Conservation (phyloP, 164 flowering plant species). For the Stephania cephalantha region DNA sequence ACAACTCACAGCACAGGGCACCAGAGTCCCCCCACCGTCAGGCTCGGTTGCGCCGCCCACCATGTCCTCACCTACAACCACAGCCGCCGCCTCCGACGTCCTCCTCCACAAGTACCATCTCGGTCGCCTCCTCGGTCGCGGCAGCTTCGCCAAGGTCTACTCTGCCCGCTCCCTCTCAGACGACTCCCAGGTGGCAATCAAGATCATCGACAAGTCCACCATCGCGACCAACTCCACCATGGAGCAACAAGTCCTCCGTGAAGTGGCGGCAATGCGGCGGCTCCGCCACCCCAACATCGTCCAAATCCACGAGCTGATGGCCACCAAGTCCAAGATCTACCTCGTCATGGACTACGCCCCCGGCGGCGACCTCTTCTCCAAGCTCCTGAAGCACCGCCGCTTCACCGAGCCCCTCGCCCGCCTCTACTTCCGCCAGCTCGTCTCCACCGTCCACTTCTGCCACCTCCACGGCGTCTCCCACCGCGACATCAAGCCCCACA, state of each 20-base stretch:
- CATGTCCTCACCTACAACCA: background rate
- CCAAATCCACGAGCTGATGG: constrained; percentile 68
- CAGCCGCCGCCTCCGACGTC: background rate
- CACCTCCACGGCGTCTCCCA: constrained; percentile 64
- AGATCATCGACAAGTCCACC: constrained; percentile 48
- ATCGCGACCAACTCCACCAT: constrained; percentile 24
- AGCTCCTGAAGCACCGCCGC: constrained; percentile 36
- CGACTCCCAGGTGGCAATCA: constrained; percentile 40
- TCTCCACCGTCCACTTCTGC: constrained; percentile 58
- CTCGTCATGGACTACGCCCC: constrained; percentile 64
- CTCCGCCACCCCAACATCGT: constrained; percentile 59
- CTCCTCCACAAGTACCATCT: constrained; percentile 44
- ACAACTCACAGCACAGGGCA: too few relatives aligned
- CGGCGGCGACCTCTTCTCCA: constrained; percentile 59
- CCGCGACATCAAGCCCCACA: constrained; percentile 78
- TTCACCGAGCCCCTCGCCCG: constrained; percentile 43
- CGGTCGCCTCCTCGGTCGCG: constrained; percentile 55
- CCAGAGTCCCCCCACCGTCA: too few relatives aligned
- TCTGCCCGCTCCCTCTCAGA: constrained; percentile 33
- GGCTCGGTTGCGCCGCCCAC: background rate
- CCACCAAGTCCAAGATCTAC: constrained; percentile 59
- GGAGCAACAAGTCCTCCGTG: constrained; percentile 47
- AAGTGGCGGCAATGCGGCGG: constrained; percentile 60
- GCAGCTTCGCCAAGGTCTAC: constrained; percentile 74
- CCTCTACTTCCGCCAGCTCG: constrained; percentile 53